phyloP scores from a whole-genome alignment of 2,329 filamentous ascomycete species.

The Camptophora hylomeconis region DNA sequence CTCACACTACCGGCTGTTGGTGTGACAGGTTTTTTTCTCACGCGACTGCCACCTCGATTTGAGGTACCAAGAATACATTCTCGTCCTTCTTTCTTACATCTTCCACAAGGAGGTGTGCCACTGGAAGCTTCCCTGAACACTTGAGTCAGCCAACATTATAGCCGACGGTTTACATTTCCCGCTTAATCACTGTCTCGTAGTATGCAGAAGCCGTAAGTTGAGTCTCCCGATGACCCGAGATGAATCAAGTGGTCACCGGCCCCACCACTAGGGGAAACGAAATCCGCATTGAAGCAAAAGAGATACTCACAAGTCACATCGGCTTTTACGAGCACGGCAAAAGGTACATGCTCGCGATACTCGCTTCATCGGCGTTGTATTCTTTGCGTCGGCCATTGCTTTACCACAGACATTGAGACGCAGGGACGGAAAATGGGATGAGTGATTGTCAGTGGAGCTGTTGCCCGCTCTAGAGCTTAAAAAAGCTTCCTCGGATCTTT shows the following conservation, averaged over 20 bases:
- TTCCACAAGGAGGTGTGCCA: conserved; percentile 39
- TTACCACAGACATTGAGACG: too few relatives aligned
- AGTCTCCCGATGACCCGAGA: too few relatives aligned
- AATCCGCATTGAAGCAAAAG: too few relatives aligned
- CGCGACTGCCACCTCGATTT: conserved; percentile 45
- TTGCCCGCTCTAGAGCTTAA: not conserved
- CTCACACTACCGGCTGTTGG: conserved; percentile 8
- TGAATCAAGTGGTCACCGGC: too few relatives aligned
- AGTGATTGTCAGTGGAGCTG: too few relatives aligned
- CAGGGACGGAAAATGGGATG: too few relatives aligned
- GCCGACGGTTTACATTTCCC: too few relatives aligned
- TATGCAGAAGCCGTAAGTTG: too few relatives aligned
- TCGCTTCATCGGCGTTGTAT: conserved; percentile 25
- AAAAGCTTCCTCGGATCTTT: not conserved
- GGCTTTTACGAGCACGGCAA: conserved; percentile 37
- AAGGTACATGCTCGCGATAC: conserved; percentile 36
- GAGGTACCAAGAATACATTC: conserved; percentile 47
- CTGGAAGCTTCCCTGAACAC: conserved; percentile 33
- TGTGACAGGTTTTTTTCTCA: conserved; percentile 37
- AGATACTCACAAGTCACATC: conserved; percentile 37
- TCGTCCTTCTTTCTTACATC: conserved; percentile 44
- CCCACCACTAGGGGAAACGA: too few relatives aligned
- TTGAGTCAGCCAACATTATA: conserved; percentile 1
- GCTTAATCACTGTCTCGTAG: too few relatives aligned
- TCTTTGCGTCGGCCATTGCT: conserved; percentile 13